A percentile compares a stretch with the other conserved stretches of the same genome.
Evolutionary conservation across 805 yeast species (phyloP).

Genomic region (Metschnikowia hibisci): DNA sequence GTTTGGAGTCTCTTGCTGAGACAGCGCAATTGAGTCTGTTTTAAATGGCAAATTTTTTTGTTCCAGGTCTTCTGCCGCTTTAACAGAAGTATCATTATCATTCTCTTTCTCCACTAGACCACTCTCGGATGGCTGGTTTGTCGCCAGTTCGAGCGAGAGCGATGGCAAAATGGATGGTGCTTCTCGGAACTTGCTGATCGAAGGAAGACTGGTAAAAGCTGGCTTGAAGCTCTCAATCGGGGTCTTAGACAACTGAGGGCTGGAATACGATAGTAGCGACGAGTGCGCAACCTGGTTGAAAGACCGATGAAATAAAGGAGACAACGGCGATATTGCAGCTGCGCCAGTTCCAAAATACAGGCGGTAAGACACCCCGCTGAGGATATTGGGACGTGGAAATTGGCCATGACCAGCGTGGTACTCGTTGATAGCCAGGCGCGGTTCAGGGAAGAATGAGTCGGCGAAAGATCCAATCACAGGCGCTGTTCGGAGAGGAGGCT

Average conservation of each 20-base stretch:
- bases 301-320: constrained; percentile 39
- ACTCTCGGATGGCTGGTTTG: neutral
- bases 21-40: neutral
- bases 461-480: constrained; percentile 20
- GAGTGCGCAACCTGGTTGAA: constrained; percentile 21
- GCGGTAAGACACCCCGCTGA: constrained; percentile 1
- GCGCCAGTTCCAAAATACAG: constrained; percentile 12
- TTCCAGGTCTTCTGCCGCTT: neutral
- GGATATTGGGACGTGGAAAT: neutral
- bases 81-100: neutral
- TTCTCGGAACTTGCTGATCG: neutral
- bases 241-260: neutral
- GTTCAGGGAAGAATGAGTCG: constrained; percentile 12
- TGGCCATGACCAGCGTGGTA: neutral
- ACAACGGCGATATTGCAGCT: constrained; percentile 32
- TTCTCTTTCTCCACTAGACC: neutral
- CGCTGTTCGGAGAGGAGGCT: constrained; percentile 22
- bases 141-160: neutral
- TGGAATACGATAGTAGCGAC: constrained; percentile 1
- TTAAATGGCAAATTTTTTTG: neutral
- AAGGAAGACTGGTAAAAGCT: neutral
- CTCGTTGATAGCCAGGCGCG: constrained; percentile 12
- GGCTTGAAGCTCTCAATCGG: neutral
- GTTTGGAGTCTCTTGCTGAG: neutral
- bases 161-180: neutral